Conservation (phyloP, 2,329 filamentous ascomycete genomes). For the Fusarium sp. region DNA sequence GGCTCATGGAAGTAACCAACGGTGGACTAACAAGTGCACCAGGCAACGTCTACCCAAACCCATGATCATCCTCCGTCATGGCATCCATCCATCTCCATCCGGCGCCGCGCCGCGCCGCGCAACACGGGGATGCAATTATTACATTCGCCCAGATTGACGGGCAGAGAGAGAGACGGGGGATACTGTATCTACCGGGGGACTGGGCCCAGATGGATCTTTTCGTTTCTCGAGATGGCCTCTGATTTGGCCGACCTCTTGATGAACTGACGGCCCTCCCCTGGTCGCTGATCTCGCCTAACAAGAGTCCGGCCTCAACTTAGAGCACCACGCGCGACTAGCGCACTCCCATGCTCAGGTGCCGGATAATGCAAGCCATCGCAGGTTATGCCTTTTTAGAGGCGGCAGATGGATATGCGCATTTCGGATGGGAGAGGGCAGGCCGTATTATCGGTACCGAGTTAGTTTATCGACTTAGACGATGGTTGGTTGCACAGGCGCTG, state of each 20-base stretch:
- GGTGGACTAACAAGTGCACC: background rate
- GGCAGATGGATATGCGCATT: background rate
- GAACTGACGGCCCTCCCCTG: constrained; percentile 10
- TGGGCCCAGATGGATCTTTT: constrained; percentile 17
- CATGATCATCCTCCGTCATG: background rate
- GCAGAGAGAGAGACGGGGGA: constrained; percentile 21
- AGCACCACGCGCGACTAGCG: constrained; percentile 20
- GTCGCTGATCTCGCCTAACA: constrained; percentile 37
- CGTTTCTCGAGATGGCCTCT: constrained; percentile 10
- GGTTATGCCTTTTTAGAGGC: background rate
- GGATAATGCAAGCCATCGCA: background rate
- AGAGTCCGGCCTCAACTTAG: constrained; percentile 6
- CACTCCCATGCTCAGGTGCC: background rate
- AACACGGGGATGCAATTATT: constrained; percentile 3
- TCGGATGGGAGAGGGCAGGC: background rate
- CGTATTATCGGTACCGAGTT: background rate
- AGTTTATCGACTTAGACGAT: background rate
- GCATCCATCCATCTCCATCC: background rate
- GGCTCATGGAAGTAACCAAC: constrained; percentile 23
- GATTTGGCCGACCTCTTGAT: constrained; percentile 22
- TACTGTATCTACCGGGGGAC: constrained; percentile 23
- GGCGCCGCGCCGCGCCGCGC: background rate
- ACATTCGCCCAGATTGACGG: constrained; percentile 6
- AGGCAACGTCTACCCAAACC: background rate
- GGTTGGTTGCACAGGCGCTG: background rate